These are phyloP conservation scores for Boletus edulis DNA, from an alignment of 768 basidiomycete species.

Conservation along the genomic window DNA sequence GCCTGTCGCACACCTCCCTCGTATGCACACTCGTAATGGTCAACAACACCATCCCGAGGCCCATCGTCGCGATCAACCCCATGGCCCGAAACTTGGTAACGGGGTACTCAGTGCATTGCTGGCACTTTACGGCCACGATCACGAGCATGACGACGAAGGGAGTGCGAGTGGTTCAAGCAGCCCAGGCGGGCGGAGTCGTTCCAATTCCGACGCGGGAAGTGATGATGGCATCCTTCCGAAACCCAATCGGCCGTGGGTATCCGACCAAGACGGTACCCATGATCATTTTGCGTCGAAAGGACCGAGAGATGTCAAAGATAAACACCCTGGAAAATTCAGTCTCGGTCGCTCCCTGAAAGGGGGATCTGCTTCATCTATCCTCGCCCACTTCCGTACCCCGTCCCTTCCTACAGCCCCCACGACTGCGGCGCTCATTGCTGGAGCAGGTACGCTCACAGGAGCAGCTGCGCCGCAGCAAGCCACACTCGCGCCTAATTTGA, in stretches of 20 bases:
- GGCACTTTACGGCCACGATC: slow-evolving; percentile 49
- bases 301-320: not conserved
- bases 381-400: slow-evolving; percentile 16
- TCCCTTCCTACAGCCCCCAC: slow-evolving; percentile 20
- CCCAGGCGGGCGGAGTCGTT: slow-evolving; percentile 16
- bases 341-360: slow-evolving; percentile 20
- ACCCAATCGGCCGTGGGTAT: slow-evolving; percentile 24
- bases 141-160: slow-evolving; percentile 29
- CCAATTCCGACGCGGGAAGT: slow-evolving; percentile 21
- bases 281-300: slow-evolving; percentile 1
- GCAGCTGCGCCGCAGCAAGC: slow-evolving; percentile 51
- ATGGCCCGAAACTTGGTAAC: slow-evolving; percentile 30
- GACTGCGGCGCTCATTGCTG: slow-evolving; percentile 63
- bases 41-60: slow-evolving; percentile 5
- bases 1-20: slow-evolving; percentile 2
- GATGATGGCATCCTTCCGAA: slow-evolving; percentile 15
- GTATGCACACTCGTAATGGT: not conserved
- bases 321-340: not conserved
- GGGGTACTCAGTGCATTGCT: slow-evolving; percentile 68
- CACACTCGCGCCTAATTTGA: slow-evolving; percentile 55
- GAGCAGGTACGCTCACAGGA: slow-evolving; percentile 63
- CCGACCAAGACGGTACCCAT: slow-evolving; percentile 3
- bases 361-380: slow-evolving; percentile 27
- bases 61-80: not conserved
- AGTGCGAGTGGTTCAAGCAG: slow-evolving; percentile 22